Conservation (phyloP, 1,139 yeast genomes). For the Lodderomyces elongisporus region DNA sequence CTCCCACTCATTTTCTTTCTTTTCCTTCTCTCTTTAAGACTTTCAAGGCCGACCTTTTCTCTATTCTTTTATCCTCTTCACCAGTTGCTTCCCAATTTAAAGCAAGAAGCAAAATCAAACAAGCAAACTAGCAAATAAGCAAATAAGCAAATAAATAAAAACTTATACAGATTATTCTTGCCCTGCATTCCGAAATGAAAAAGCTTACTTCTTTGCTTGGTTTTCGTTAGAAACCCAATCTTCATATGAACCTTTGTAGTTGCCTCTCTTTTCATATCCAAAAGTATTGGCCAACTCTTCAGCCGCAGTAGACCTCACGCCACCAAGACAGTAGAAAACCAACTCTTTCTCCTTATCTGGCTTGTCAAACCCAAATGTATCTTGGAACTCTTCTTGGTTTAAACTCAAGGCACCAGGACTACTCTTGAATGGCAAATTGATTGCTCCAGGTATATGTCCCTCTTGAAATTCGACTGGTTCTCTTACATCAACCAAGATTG, state of each 20-base stretch:
- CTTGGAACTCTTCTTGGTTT: constrained; percentile 71
- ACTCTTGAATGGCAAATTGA: constrained; percentile 85
- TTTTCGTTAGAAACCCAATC: constrained; percentile 70
- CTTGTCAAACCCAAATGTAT: constrained; percentile 77
- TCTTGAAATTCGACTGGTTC: constrained; percentile 77
- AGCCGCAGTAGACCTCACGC: constrained; percentile 86
- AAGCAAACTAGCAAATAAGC: no score
- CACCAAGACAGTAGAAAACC: constrained; percentile 89
- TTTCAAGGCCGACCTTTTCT: no score
- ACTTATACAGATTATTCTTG: no score
- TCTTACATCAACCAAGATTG: constrained; percentile 78
- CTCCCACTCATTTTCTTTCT: no score
- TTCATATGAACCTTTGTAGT: constrained; percentile 76
- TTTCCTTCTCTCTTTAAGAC: no score
- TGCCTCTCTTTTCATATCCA: constrained; percentile 77
- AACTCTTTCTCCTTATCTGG: constrained; percentile 69
- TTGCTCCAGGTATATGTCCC: constrained; percentile 75
- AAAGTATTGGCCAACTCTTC: constrained; percentile 87
- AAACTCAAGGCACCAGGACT: constrained; percentile 93
- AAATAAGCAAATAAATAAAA: no score
- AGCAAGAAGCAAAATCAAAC: no score
- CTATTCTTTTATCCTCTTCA: no score
- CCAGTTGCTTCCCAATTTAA: no score
- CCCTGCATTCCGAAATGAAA: no score
- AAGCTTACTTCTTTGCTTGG: no score